These are phyloP conservation scores for Alternaria brassicae DNA, from an alignment of 2,329 filamentous ascomycete species.

Conservation along the genomic window DNA sequence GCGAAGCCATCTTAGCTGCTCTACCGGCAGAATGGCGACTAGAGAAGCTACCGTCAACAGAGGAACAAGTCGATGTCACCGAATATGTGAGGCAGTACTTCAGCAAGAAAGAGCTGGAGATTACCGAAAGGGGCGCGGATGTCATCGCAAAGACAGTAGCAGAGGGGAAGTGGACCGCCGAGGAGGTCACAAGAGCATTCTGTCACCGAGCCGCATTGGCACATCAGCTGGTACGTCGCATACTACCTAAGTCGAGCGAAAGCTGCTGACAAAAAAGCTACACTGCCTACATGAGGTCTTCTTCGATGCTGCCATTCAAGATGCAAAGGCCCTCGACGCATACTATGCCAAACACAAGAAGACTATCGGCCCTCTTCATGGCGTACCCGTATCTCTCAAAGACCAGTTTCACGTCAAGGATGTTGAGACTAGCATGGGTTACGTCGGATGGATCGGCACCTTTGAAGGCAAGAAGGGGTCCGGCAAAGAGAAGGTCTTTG, in stretches of 20 bases:
- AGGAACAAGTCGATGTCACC: conserved; percentile 59
- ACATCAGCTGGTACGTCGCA: conserved; percentile 52
- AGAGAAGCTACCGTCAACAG: conserved; percentile 54
- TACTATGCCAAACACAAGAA: conserved; percentile 44
- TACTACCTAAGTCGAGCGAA: background rate
- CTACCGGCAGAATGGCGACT: conserved; percentile 67
- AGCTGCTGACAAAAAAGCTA: conserved; percentile 2
- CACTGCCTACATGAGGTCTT: conserved; percentile 58
- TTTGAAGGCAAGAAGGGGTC: conserved; percentile 64
- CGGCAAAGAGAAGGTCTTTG: conserved; percentile 60
- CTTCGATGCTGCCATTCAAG: conserved; percentile 55
- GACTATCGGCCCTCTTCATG: conserved; percentile 55
- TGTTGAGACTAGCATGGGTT: conserved; percentile 63
- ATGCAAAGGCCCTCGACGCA: conserved; percentile 53
- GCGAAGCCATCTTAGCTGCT: conserved; percentile 59
- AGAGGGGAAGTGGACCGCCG: conserved; percentile 63
- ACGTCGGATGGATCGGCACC: conserved; percentile 69
- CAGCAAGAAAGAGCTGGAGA: conserved; percentile 61
- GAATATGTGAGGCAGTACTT: conserved; percentile 65
- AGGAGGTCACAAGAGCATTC: conserved; percentile 63
- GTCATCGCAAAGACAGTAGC: conserved; percentile 63
- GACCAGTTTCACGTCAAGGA: conserved; percentile 59
- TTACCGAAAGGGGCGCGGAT: conserved; percentile 67
- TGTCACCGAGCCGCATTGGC: conserved; percentile 63
- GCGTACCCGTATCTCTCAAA: conserved; percentile 57